Percentiles rank a stretch among this genome's conserved stretches.
Evolutionary conservation across 805 yeast species (phyloP).

Genomic region (Teunomyces atbi): DNA sequence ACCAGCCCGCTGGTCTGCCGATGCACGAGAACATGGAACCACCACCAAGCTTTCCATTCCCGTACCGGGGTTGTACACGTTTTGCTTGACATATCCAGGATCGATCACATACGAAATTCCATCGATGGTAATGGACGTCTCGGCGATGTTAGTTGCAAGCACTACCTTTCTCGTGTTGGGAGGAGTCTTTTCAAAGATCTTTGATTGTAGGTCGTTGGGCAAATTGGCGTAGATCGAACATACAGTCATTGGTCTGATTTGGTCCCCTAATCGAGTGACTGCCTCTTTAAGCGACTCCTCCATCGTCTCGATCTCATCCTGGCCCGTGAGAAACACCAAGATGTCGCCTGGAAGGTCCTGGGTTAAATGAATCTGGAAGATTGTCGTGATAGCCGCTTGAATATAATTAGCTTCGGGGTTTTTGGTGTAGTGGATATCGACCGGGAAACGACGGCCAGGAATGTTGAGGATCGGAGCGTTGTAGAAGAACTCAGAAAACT

Average conservation of each 20-base stretch:
- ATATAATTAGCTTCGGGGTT: conserved; percentile 90
- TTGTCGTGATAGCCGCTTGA: conserved; percentile 84
- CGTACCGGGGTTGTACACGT: conserved; percentile 38
- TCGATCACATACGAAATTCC: conserved; percentile 44
- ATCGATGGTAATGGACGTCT: conserved; percentile 46
- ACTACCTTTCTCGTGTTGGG: conserved; percentile 77
- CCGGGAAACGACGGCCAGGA: conserved; percentile 94
- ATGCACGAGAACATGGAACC: conserved; percentile 45
- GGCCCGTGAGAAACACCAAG: conserved; percentile 89
- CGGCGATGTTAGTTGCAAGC: conserved; percentile 88
- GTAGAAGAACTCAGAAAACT: conserved; percentile 77
- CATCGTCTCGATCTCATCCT: conserved; percentile 88
- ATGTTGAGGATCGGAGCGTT: conserved; percentile 84
- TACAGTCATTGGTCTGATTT: conserved; percentile 60
- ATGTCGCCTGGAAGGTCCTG: conserved; percentile 76
- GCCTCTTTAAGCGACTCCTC: conserved; percentile 73
- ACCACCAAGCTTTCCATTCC: conserved; percentile 48
- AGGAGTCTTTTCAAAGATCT: conserved; percentile 88
- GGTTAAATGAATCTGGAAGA: conserved; percentile 78
- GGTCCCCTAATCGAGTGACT: conserved; percentile 55
- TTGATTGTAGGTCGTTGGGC: conserved; percentile 78
- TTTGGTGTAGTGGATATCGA: conserved; percentile 75
- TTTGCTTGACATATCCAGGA: conserved; percentile 46
- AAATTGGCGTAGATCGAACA: conserved; percentile 91
- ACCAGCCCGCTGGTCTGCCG: conserved; percentile 48